Conservation (phyloP, 768 basidiomycete species). For the Boletus bicolor region DNA sequence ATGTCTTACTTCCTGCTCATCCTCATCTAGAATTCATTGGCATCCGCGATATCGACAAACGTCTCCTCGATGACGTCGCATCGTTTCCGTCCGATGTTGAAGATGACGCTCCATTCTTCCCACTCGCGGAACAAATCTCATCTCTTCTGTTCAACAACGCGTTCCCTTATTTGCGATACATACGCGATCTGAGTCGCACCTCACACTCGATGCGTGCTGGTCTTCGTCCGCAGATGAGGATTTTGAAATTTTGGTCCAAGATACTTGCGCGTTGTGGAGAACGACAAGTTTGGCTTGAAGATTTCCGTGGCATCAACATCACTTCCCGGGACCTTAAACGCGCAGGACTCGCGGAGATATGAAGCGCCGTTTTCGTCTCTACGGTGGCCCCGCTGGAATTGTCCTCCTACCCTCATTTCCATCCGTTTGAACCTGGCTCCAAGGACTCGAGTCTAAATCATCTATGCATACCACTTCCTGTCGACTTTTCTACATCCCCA, state of each 20-base stretch:
- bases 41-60: conserved; percentile 66
- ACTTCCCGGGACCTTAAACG: conserved; percentile 43
- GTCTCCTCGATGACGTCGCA: conserved; percentile 46
- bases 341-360: conserved; percentile 27
- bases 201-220: conserved; percentile 52
- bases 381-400: neutral
- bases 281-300: conserved; percentile 62
- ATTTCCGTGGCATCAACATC: conserved; percentile 58
- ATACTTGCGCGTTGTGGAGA: conserved; percentile 50
- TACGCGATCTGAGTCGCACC: conserved; percentile 62
- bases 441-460: conserved; percentile 2
- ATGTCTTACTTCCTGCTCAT: conserved; percentile 65
- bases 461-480: conserved; percentile 21
- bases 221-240: conserved; percentile 31
- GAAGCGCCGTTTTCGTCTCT: neutral
- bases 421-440: neutral
- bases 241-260: conserved; percentile 48
- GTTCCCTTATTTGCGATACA: conserved; percentile 57
- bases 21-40: conserved; percentile 62
- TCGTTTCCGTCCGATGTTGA: conserved; percentile 32
- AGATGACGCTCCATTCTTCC: conserved; percentile 56
- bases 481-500: conserved; percentile 15
- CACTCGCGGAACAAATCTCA: conserved; percentile 61
- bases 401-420: neutral
- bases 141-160: conserved; percentile 54